Conservation (phyloP, 352 stramenopile genomes). For the Chrysophaeum taylorii region DNA sequence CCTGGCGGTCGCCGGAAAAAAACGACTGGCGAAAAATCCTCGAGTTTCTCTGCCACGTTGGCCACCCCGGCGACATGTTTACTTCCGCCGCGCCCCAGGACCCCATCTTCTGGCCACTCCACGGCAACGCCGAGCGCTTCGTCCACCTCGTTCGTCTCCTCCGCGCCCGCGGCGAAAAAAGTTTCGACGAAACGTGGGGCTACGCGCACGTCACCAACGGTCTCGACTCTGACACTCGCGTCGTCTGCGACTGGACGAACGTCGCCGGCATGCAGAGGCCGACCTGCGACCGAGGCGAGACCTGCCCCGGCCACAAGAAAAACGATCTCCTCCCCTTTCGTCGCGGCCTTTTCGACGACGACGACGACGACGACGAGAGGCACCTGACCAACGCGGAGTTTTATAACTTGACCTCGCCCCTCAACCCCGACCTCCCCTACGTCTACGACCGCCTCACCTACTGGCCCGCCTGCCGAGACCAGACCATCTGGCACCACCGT, state of each 20-base stretch:
- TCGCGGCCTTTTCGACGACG: too few species aligned
- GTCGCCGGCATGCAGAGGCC: background rate
- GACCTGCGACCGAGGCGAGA: background rate
- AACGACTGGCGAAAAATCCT: background rate
- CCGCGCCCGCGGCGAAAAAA: too few species aligned
- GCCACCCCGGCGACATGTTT: too few species aligned
- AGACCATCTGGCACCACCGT: background rate
- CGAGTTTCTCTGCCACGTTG: background rate
- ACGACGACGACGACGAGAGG: background rate
- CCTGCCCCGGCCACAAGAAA: background rate
- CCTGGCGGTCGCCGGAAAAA: background rate
- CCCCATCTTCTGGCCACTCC: too few species aligned
- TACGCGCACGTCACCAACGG: background rate
- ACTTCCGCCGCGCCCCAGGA: too few species aligned
- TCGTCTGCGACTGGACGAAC: background rate
- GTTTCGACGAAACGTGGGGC: background rate
- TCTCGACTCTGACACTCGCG: background rate
- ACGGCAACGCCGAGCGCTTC: too few species aligned
- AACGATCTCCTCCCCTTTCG: background rate
- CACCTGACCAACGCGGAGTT: background rate
- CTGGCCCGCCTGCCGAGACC: background rate
- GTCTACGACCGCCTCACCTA: background rate
- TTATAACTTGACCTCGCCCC: background rate
- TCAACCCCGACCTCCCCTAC: background rate
- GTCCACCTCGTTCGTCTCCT: too few species aligned